Conservation (phyloP, 2,329 filamentous ascomycete species). For the Microthyrium microscopicum region DNA sequence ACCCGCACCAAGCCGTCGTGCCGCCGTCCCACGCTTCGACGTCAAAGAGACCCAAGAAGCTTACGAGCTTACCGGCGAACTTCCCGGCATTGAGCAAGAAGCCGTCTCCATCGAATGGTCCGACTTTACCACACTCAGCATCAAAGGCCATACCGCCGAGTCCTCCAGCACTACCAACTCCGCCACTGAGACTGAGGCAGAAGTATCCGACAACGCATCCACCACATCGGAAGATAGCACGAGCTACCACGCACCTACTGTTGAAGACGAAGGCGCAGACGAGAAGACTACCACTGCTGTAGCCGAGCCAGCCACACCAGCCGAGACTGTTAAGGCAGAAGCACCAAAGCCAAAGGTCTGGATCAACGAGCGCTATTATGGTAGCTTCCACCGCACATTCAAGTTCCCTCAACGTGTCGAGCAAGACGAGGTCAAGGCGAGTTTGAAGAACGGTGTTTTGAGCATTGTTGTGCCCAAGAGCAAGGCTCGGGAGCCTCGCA, state of each 20-base stretch:
- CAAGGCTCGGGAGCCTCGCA: constrained; percentile 28
- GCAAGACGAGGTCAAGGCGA: constrained; percentile 42
- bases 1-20: constrained; percentile 5
- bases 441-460: constrained; percentile 43
- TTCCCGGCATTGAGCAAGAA: constrained; percentile 58
- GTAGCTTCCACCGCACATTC: constrained; percentile 43
- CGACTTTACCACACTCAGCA: constrained; percentile 53
- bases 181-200: neutral
- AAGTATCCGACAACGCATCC: neutral
- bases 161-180: constrained; percentile 37
- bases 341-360: constrained; percentile 44
- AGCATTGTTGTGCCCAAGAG: constrained; percentile 41
- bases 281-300: constrained; percentile 14
- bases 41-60: constrained; percentile 49
- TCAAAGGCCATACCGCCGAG: constrained; percentile 54
- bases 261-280: constrained; percentile 36
- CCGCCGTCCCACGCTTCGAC: constrained; percentile 49
- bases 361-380: constrained; percentile 43
- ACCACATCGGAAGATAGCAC: neutral
- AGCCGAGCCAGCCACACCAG: constrained; percentile 15
- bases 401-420: constrained; percentile 40
- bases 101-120: constrained; percentile 64
- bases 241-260: constrained; percentile 33
- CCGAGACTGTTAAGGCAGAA: constrained; percentile 21
- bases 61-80: constrained; percentile 68